phyloP scores from a whole-genome alignment of 2,329 filamentous ascomycete genomes.

The Leptosphaerulina australis region DNA sequence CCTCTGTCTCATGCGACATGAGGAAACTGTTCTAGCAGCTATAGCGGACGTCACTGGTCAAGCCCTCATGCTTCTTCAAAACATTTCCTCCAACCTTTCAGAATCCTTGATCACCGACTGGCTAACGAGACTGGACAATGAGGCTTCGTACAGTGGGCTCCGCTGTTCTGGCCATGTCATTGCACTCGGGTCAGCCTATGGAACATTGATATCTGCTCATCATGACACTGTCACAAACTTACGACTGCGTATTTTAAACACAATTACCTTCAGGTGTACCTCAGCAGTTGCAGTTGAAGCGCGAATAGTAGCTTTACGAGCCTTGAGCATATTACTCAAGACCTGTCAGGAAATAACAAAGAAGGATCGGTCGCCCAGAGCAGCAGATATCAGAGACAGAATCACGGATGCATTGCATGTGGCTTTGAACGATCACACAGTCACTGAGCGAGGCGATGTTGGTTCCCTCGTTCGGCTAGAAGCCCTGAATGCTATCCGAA shows the following conservation, averaged over 20 bases:
- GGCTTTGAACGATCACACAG: slow-evolving; percentile 85
- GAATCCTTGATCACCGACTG: slow-evolving; percentile 35
- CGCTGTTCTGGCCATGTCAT: slow-evolving; percentile 53
- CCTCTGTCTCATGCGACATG: slow-evolving; percentile 44
- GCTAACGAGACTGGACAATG: slow-evolving; percentile 41
- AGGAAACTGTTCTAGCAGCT: slow-evolving; percentile 42
- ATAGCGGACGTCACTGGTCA: slow-evolving; percentile 34
- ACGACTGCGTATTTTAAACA: slow-evolving; percentile 39
- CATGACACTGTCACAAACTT: slow-evolving; percentile 7
- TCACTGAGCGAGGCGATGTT: slow-evolving; percentile 85
- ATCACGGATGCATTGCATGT: slow-evolving; percentile 42
- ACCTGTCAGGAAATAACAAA: slow-evolving; percentile 9
- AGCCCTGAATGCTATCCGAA: slow-evolving; percentile 71
- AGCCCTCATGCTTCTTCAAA: slow-evolving; percentile 29
- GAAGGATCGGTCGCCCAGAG: slow-evolving; percentile 3
- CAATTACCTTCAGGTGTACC: slow-evolving; percentile 47
- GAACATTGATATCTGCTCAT: slow-evolving; percentile 17
- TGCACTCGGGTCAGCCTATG: slow-evolving; percentile 51
- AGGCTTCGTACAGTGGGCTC: slow-evolving; percentile 49
- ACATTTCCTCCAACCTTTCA: slow-evolving; percentile 12
- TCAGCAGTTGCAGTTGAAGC: slow-evolving; percentile 51
- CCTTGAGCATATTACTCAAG: slow-evolving; percentile 46
- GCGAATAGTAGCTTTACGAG: slow-evolving; percentile 51
- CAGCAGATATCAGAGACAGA: slow-evolving; percentile 26
- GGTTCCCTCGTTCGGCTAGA: slow-evolving; percentile 84